Percentiles rank a stretch among this genome's conserved stretches.
These are phyloP conservation scores for Acacia confusa DNA, from an alignment of 306 rosid species.

Conservation along the genomic window DNA sequence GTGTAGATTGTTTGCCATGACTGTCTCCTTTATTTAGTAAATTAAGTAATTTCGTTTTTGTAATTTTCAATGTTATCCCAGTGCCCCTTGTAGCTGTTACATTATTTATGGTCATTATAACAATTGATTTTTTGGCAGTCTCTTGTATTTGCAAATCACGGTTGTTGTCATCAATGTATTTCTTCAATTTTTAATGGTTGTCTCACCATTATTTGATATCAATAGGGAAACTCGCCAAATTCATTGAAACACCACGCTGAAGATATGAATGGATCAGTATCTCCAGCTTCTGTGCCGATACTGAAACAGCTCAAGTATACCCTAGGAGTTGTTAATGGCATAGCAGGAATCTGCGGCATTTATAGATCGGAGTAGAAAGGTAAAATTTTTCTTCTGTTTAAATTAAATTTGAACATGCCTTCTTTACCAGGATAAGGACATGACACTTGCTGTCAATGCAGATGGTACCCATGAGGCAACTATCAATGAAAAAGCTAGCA, in stretches of 20 bases:
- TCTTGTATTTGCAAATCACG: conserved; percentile 11
- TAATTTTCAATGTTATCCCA: neutral
- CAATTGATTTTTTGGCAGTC: conserved; percentile 14
- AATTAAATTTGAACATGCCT: conserved; percentile 23
- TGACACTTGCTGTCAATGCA: conserved; percentile 42
- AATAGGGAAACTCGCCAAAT: conserved; percentile 67
- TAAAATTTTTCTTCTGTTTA: conserved; percentile 30
- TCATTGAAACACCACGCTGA: conserved; percentile 66
- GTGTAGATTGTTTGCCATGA: neutral
- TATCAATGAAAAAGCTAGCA: conserved; percentile 80
- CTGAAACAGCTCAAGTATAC: conserved; percentile 85
- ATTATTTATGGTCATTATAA: neutral
- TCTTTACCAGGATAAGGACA: conserved; percentile 34
- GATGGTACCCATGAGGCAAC: conserved; percentile 91
- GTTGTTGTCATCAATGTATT: conserved; percentile 14
- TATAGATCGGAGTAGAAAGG: conserved; percentile 78
- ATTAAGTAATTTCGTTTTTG: neutral
- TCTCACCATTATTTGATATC: conserved; percentile 37
- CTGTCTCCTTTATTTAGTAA: neutral
- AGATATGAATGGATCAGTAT: conserved; percentile 66
- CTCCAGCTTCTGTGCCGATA: conserved; percentile 82
- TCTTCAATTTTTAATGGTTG: conserved; percentile 18
- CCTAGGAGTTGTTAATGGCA: conserved; percentile 82
- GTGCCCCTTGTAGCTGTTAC: too few species aligned
- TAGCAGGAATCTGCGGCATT: conserved; percentile 69